Evolutionary conservation across 257 asterid genomes (phyloP), one percentile per base, ranked within the genome.

Genomic region (Solanum pinnatisectum): DNA sequence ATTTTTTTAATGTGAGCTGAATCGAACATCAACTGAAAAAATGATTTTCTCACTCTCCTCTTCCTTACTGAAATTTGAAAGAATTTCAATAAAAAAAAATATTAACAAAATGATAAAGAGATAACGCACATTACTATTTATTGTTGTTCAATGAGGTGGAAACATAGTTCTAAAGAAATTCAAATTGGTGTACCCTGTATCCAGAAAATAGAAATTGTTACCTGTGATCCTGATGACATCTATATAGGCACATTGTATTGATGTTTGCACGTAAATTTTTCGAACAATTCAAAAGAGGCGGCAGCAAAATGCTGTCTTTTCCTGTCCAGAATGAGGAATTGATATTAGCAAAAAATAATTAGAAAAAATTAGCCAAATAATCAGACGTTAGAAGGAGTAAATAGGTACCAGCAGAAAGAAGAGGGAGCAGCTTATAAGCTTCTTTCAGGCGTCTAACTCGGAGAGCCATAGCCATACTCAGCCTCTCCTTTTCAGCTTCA

Each of bases 381-480:
- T 30, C 3, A 3, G 23, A 6, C 23, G 30, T 68, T 18, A 70
- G 76, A 30, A 35, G 79, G 6, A 18, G 79, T 18, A 46, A 46
- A 35, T 35, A 9, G 44, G 49, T 91, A 92, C 98, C 96, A 40
- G 90, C 86, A 90, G 68, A 88, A 89, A 91, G 42, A 85, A 73
- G 91, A 85, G 92, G 92, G 87, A 94, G 56, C 44, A 87, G 87
- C 87, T 81, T 30, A 33, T 87, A 74, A 79, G 84, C 87, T 49
- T 88, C 94, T 63, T 87, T 93, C 84, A 91, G 63, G 14, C 92
- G 91, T 90, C 93, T 90, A 49, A 92, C 70, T 90, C 95, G 88
- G 82, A 89, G 72, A 86, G 91, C 91, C 98, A 95, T 87, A 25
- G 59, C 8, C 46, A 82, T 82, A 81, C 68, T 81, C 37, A 10